phyloP scores from a whole-genome alignment of 768 basidiomycete species.

The Imleria badia region DNA sequence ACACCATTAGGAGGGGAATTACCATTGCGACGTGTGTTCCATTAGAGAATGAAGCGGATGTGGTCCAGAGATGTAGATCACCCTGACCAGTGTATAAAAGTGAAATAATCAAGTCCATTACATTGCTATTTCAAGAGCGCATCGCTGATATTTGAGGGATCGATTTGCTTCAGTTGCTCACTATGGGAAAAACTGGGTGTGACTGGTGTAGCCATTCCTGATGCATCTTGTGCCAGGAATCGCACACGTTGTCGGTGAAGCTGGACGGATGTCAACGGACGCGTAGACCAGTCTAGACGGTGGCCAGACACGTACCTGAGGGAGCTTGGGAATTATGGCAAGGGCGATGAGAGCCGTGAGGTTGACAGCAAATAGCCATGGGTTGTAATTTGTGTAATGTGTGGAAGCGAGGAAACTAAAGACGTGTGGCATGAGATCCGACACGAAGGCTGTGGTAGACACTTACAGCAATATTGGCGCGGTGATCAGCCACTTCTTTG shows the following conservation, averaged over 20 bases:
- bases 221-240: slow-evolving; percentile 64
- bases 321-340: slow-evolving; percentile 93
- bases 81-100: slow-evolving; percentile 17
- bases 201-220: slow-evolving; percentile 66
- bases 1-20: slow-evolving; percentile 34
- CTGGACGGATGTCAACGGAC: slow-evolving; percentile 38
- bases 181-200: slow-evolving; percentile 57
- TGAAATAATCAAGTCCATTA: slow-evolving; percentile 9
- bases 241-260: slow-evolving; percentile 82
- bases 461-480: slow-evolving; percentile 88
- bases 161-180: slow-evolving; percentile 35
- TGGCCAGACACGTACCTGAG: slow-evolving; percentile 57
- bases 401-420: slow-evolving; percentile 92
- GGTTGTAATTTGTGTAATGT: slow-evolving; percentile 97
- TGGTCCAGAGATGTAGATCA: slow-evolving; percentile 12
- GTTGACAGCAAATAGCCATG: slow-evolving; percentile 90
- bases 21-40: slow-evolving; percentile 22
- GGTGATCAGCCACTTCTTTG: slow-evolving; percentile 94
- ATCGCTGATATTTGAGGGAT: slow-evolving; percentile 44
- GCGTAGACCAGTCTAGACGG: slow-evolving; percentile 5
- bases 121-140: slow-evolving; percentile 41
- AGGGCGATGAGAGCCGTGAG: slow-evolving; percentile 72
- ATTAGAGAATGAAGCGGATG: slow-evolving; percentile 14
- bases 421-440: not conserved
- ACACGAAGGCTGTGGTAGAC: not conserved